Conservation (phyloP, 768 basidiomycete species). For the Serendipita vermifera region DNA sequence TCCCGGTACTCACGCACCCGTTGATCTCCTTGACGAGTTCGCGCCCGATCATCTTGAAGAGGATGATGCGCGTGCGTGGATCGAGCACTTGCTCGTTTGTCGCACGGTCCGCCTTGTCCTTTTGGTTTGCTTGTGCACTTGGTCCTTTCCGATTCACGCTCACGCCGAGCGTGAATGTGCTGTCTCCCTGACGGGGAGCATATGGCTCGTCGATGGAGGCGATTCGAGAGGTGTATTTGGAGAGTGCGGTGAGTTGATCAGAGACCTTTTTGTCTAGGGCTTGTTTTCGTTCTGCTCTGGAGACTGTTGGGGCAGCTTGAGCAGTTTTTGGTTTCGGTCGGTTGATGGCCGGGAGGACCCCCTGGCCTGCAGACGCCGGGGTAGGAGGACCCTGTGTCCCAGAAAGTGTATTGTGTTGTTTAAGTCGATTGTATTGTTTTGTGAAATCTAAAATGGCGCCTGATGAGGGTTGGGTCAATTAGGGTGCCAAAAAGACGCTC, state of each 20-base stretch:
- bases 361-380: slow-evolving; percentile 18
- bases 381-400: slow-evolving; percentile 12
- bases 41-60: slow-evolving; percentile 93
- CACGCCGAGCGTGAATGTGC: slow-evolving; percentile 36
- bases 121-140: slow-evolving; percentile 70
- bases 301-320: slow-evolving; percentile 13
- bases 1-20: slow-evolving; percentile 93
- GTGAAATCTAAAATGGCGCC: slow-evolving; percentile 68
- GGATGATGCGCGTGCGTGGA: slow-evolving; percentile 81
- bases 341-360: slow-evolving; percentile 62
- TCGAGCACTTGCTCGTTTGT: slow-evolving; percentile 96
- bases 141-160: slow-evolving; percentile 90
- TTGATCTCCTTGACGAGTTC: slow-evolving; percentile 83
- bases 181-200: slow-evolving; percentile 17
- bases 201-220: slow-evolving; percentile 67
- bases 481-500: slow-evolving; percentile 17
- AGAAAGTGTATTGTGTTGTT: slow-evolving; percentile 55
- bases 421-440: slow-evolving; percentile 91
- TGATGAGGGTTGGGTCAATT: not conserved
- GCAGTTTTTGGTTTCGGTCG: slow-evolving; percentile 35
- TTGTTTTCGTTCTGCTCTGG: slow-evolving; percentile 13
- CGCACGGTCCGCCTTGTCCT: slow-evolving; percentile 94
- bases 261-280: slow-evolving; percentile 37
- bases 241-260: slow-evolving; percentile 60
- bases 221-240: slow-evolving; percentile 65